Base-by-base conservation (phyloP, 2,329 filamentous ascomycete species). In the Pseudopithomyces chartarum region DNA sequence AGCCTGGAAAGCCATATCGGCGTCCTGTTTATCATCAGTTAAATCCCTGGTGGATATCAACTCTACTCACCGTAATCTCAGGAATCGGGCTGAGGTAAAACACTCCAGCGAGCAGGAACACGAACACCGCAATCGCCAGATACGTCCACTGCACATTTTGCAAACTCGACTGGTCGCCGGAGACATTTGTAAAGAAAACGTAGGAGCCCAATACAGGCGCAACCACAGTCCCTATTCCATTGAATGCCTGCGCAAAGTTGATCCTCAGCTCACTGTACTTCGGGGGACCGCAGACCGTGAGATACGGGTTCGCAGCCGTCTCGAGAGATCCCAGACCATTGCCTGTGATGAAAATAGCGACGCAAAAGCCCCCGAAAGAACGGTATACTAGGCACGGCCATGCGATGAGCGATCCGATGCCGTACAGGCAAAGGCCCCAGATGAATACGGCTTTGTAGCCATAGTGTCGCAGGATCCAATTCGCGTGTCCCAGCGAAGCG, bases 141-240 rank as follows among this genome's bases (percentile, higher is more conserved):
- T 89, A 89, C 1, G 84, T 82, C 84, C 85, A 88, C 68, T 88
- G 86, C 8, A 88, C 85, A 52, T 84, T 87, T 61, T 79, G 75
- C 52, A 88, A 71, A 2, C 81, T 79, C n/a, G 80, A 70, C 10
- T 73, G 74, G 48, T 78, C 79, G 33, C 82, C 77, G 33, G 80
- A 77, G 0, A 80, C 82, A 50, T 83, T 76, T 40, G 81, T 81
- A 70, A 88, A 88, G 74, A 89, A 87, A 47, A 87, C 85, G 48
- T 84, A 83, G 2, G 80, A 82, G 0, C 82, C 85, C 7, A 88
- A 74, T 1, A 88, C 80, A 0, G 85, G 86, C 0, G 84, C 84
- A 15, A 85, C 77, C 51, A 86, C 82, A 0, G 83, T 84, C 2
- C 84, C 85, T 34, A 85, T 78, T 13, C 82, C 85, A 62, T 87